Evolutionary conservation across 306 rosid species (phyloP).

Genomic region (Trifolium fragiferum): DNA sequence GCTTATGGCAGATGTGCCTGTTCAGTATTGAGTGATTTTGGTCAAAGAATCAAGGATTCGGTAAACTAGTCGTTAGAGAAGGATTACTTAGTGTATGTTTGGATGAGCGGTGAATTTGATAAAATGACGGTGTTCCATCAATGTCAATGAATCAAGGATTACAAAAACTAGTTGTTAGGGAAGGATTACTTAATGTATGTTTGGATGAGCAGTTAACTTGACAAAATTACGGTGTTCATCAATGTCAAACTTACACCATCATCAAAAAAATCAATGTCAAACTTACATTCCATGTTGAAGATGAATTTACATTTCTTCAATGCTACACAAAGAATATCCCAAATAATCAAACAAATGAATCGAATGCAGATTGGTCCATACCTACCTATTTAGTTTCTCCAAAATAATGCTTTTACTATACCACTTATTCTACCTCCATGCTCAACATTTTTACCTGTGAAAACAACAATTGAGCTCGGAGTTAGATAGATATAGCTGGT

Average conservation of each 20-base stretch:
- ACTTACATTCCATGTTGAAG: conserved; percentile 21
- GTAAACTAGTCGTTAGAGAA: no score
- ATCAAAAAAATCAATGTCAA: conserved; percentile 43
- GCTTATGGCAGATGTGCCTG: no score
- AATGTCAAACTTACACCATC: conserved; percentile 33
- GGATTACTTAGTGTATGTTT: no score
- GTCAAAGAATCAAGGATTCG: no score
- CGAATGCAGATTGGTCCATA: conserved; percentile 28
- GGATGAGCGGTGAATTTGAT: no score
- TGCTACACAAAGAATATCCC: conserved; percentile 30
- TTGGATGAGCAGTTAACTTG: no score
- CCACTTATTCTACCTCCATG: conserved; percentile 37
- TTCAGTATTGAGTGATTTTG: neutral
- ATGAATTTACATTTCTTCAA: conserved; percentile 22
- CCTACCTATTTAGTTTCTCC: conserved; percentile 39
- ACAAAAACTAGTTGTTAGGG: no score
- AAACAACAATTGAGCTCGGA: conserved; percentile 28
- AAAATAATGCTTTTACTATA: conserved; percentile 37
- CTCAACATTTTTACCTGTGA: conserved; percentile 43
- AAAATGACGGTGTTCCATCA: neutral
- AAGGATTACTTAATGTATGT: no score
- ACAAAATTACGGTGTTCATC: neutral
- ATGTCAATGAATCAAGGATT: neutral
- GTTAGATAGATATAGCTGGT: conserved; percentile 19
- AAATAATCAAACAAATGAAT: conserved; percentile 19